These are phyloP conservation scores for Kentomonas sorsogonicus DNA, from an alignment of 208 protist genomes.

Conservation along the genomic window DNA sequence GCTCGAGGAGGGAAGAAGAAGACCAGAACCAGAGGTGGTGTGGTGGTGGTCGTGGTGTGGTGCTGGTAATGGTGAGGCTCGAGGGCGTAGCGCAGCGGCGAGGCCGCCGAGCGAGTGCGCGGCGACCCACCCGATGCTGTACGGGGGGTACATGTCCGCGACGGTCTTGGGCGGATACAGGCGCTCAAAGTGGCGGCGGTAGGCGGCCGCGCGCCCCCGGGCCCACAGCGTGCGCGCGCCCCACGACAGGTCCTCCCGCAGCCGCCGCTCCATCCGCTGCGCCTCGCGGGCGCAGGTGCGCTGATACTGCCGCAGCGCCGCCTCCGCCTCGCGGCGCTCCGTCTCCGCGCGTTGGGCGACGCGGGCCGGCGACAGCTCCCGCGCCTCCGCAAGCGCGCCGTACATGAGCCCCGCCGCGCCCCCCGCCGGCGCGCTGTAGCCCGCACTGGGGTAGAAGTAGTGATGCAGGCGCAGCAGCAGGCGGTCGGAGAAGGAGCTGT, in stretches of 20 bases:
- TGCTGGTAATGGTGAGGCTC: too few species aligned
- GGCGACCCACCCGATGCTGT: constrained; percentile 19
- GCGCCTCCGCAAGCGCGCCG: constrained; percentile 21
- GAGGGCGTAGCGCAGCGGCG: too few species aligned
- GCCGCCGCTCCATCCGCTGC: neutral
- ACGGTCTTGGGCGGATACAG: neutral
- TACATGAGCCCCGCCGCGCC: constrained; percentile 30
- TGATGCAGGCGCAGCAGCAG: constrained; percentile 53
- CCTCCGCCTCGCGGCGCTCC: constrained; percentile 13
- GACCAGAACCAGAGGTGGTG: too few species aligned
- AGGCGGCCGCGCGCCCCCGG: too few species aligned
- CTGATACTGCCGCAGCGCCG: neutral
- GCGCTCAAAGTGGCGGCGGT: neutral
- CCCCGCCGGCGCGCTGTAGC: constrained; percentile 56
- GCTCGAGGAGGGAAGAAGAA: too few species aligned
- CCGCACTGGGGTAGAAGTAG: constrained; percentile 75
- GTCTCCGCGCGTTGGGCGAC: constrained; percentile 9
- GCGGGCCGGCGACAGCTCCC: constrained; percentile 14
- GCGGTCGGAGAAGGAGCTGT: constrained; percentile 64
- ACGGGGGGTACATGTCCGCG: neutral
- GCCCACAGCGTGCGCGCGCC: neutral
- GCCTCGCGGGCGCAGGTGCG: neutral
- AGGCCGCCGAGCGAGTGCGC: too few species aligned
- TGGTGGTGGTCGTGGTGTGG: too few species aligned
- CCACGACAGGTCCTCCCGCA: neutral